These are phyloP conservation scores for Warburgia ugandensis DNA, from an alignment of 164 flowering plant genomes.

Conservation along the genomic window DNA sequence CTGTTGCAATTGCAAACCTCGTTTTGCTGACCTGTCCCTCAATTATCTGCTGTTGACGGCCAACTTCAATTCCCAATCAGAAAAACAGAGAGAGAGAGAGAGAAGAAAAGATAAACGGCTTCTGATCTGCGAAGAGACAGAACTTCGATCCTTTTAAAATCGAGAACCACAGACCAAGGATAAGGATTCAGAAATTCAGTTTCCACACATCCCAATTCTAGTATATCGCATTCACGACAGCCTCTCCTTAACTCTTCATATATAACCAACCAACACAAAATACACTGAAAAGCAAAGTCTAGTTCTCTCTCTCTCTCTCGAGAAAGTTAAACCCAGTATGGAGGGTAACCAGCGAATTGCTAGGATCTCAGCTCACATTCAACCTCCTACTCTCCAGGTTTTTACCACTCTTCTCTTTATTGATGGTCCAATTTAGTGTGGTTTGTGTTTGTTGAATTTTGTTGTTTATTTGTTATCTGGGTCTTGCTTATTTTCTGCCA, in stretches of 20 bases:
- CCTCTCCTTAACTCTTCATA: too few relatives aligned
- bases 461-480: background rate
- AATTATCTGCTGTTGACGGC: too few relatives aligned
- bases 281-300: background rate
- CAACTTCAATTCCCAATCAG: too few relatives aligned
- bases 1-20: too few relatives aligned
- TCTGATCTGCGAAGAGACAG: slow-evolving; percentile 3
- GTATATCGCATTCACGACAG: slow-evolving; percentile 17
- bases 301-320: background rate
- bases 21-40: too few relatives aligned
- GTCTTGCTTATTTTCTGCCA: background rate
- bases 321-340: slow-evolving; percentile 30
- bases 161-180: slow-evolving; percentile 6
- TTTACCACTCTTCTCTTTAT: background rate
- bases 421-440: background rate
- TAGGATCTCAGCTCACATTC: slow-evolving; percentile 71
- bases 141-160: slow-evolving; percentile 1
- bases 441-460: background rate
- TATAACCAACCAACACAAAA: too few relatives aligned
- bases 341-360: slow-evolving; percentile 63
- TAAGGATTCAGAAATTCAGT: slow-evolving; percentile 15
- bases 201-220: slow-evolving; percentile 37
- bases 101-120: background rate
- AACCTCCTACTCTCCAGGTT: slow-evolving; percentile 57
- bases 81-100: too few relatives aligned